Evolutionary conservation across 2,329 filamentous ascomycete species (phyloP), one percentile per base, ranked within the genome.

Genomic region (Biscogniauxia mediterranea): DNA sequence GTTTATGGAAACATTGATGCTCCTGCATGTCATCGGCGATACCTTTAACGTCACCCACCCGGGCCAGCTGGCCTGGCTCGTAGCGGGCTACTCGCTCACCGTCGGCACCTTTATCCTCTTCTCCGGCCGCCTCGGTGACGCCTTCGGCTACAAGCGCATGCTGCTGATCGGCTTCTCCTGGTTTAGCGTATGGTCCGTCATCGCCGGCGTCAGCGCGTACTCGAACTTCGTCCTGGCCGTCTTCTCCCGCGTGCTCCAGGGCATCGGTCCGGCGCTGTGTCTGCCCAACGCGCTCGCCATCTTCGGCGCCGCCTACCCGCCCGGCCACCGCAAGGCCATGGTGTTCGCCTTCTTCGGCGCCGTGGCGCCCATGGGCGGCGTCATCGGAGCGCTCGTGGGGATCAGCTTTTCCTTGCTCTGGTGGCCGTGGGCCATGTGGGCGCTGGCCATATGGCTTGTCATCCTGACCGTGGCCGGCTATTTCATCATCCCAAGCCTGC

Each of bases 211-310:
- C 23, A 74, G 75, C 55, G 73, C 78, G 5, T 81, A 78, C 64
- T 69, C 69, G 28, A 72, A 71, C 56, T 71, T 73, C 59, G 66
- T 71, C 17, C 65, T 75, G 11, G 66, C 73, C 28, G 68, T 75
- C 55, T 81, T 82, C 63, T 76, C 78, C 20, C 76, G 81, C 4
- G 78, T 78, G 0, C 63, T 82, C 5, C 80, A 82, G 60, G 77
- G 80, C 0, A 78, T 81, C 49, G 83, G 83, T 0, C 79, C 82
- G 0, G 80, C 82, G 0, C 77, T 86, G 58, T 67, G 80, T 50
- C 70, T 86, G 4, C 83, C 84, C 0, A 85, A 85, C 62, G 81
- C 75, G 0, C 70, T 86, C 28, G 84, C 83, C 0, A 73, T 86
- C 4, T 69, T 85, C 3, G 82, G 83, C 0, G 77, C 80, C 0